Percentiles rank a stretch among this genome's conserved stretches.
Evolutionary conservation across 2,329 filamentous ascomycete species (phyloP).

Genomic region (Proliferodiscus dingleyae): DNA sequence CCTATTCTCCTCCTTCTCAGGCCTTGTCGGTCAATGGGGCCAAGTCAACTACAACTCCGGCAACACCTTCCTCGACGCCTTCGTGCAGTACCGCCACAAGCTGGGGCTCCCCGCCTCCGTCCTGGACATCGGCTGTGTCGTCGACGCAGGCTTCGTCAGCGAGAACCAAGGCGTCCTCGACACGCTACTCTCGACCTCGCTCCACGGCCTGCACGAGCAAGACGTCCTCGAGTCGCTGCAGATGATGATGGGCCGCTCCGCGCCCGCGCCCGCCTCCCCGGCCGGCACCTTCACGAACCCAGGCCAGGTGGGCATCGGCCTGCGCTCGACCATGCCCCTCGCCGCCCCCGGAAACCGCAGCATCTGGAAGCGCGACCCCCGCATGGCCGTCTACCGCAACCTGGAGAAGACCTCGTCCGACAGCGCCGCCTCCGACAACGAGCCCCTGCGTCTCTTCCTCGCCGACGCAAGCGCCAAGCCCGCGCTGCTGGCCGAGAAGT

Average conservation of each 20-base stretch:
- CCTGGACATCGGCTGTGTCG: slow-evolving; percentile 48
- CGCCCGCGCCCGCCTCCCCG: not conserved
- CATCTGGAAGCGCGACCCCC: slow-evolving; percentile 9
- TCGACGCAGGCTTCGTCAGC: slow-evolving; percentile 34
- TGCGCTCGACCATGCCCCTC: slow-evolving; percentile 1
- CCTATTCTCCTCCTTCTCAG: slow-evolving; percentile 32
- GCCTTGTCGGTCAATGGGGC: slow-evolving; percentile 29
- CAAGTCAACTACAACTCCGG: slow-evolving; percentile 33
- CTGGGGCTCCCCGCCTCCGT: slow-evolving; percentile 39
- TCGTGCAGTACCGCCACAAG: slow-evolving; percentile 35
- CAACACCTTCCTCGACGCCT: slow-evolving; percentile 42
- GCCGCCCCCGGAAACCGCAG: slow-evolving; percentile 3
- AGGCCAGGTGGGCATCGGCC: slow-evolving; percentile 3
- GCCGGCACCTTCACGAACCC: not conserved
- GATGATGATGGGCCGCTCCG: slow-evolving; percentile 1
- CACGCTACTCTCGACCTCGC: slow-evolving; percentile 1
- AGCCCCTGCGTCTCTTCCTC: not conserved
- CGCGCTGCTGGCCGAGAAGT: not conserved
- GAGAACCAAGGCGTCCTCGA: slow-evolving; percentile 7
- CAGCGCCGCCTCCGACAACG: not conserved
- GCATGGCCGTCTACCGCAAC: slow-evolving; percentile 10
- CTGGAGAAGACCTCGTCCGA: not conserved
- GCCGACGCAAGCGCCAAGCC: not conserved
- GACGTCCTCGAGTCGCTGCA: slow-evolving; percentile 9
- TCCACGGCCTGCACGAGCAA: slow-evolving; percentile 3